These are phyloP conservation scores for Neoboletus subvelutipes DNA, from an alignment of 768 basidiomycete species.

Conservation along the genomic window DNA sequence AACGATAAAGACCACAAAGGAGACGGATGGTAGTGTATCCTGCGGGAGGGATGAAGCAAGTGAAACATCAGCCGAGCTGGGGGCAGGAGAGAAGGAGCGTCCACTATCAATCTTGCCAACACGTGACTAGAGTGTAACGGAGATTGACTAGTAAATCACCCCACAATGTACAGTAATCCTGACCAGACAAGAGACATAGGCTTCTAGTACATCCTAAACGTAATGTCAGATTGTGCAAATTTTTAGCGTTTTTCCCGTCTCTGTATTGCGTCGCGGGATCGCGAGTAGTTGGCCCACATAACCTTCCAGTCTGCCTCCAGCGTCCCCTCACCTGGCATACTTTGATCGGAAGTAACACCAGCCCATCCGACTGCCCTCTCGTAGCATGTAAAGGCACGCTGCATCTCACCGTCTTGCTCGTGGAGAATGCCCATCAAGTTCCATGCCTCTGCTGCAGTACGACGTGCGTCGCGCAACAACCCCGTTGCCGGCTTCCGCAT, in stretches of 20 bases:
- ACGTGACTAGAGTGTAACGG: conserved; percentile 18
- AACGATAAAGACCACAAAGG: background rate
- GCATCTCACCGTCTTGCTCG: conserved; percentile 41
- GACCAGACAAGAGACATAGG: background rate
- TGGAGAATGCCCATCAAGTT: conserved; percentile 66
- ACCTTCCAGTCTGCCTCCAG: conserved; percentile 61
- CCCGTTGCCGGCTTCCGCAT: conserved; percentile 55
- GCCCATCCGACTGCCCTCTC: conserved; percentile 71
- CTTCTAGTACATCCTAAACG: background rate
- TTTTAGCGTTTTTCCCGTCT: conserved; percentile 7
- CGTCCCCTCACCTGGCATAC: conserved; percentile 49
- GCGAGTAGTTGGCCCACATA: conserved; percentile 60
- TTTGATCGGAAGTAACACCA: conserved; percentile 42
- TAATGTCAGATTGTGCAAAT: background rate
- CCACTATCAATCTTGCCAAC: background rate
- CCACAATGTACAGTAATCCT: background rate
- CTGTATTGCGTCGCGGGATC: conserved; percentile 37
- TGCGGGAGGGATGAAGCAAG: conserved; percentile 1
- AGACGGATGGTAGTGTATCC: background rate
- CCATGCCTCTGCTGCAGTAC: conserved; percentile 75
- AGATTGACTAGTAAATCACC: too few relatives aligned
- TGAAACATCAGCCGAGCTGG: conserved; percentile 15
- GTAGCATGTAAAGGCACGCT: conserved; percentile 58
- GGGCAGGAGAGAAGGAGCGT: background rate
- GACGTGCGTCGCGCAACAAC: conserved; percentile 66